Conservation (phyloP, 2,329 filamentous ascomycete species). For the Dendryphion nanum region DNA sequence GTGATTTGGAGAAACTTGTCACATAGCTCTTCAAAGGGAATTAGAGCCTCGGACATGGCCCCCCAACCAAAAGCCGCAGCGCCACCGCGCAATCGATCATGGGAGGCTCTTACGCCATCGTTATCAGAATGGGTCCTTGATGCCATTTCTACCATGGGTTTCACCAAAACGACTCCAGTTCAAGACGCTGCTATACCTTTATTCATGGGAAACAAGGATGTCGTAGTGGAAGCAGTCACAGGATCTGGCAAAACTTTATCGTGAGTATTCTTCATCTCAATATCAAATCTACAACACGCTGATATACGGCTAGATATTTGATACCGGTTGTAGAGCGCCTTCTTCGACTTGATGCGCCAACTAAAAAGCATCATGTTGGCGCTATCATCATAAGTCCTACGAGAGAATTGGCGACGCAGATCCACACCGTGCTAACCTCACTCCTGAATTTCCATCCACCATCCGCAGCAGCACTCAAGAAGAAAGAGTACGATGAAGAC, state of each 20-base stretch:
- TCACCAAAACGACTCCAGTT: conserved; percentile 87
- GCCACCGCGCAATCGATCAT: conserved; percentile 51
- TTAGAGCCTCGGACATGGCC: conserved; percentile 21
- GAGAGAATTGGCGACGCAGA: conserved; percentile 87
- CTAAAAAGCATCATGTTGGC: conserved; percentile 85
- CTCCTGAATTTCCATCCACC: conserved; percentile 80
- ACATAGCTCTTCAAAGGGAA: no score
- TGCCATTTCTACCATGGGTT: conserved; percentile 80
- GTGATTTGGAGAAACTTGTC: no score
- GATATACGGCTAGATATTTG: conserved; percentile 56
- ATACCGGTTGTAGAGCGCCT: conserved; percentile 82
- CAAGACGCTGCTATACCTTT: conserved; percentile 88
- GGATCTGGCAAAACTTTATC: conserved; percentile 21
- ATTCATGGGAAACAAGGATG: conserved; percentile 86
- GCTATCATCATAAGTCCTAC: conserved; percentile 93
- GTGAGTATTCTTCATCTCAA: conserved; percentile 1
- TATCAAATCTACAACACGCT: neutral
- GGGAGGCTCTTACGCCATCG: conserved; percentile 68
- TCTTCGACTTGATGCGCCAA: conserved; percentile 73
- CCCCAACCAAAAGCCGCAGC: conserved; percentile 29
- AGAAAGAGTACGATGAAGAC: conserved; percentile 47
- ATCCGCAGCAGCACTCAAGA: conserved; percentile 67
- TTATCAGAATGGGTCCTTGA: conserved; percentile 83
- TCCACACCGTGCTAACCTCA: conserved; percentile 74
- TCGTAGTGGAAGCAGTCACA: conserved; percentile 72